Evolutionary conservation across 1,139 yeast species (phyloP).

Genomic region (Geotrichum restrictum): DNA sequence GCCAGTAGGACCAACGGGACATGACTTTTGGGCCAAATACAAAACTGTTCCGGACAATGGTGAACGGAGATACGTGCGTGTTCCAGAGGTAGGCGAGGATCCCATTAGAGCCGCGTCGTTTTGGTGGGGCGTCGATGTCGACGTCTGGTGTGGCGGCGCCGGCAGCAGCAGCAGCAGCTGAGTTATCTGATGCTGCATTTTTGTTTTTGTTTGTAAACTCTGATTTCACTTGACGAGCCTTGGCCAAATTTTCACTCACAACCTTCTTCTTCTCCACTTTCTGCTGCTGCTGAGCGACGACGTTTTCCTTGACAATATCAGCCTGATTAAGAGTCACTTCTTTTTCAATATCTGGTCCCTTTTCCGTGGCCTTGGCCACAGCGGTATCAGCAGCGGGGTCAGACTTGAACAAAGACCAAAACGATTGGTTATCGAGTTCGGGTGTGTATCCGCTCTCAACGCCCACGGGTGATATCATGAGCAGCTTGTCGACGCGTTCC

Average conservation of each 20-base stretch:
- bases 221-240: neutral
- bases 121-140: neutral
- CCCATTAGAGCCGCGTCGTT: neutral
- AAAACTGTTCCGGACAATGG: slow-evolving; percentile 27
- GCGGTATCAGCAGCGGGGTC: neutral
- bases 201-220: too few species aligned
- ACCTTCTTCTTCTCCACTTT: neutral
- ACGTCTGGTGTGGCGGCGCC: neutral
- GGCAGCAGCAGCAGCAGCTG: too few species aligned
- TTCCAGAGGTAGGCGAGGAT: slow-evolving; percentile 31
- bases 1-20: slow-evolving; percentile 31
- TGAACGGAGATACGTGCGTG: slow-evolving; percentile 31
- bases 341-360: slow-evolving; percentile 5
- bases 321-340: neutral
- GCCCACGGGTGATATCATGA: slow-evolving; percentile 81
- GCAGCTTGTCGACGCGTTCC: slow-evolving; percentile 51
- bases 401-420: slow-evolving; percentile 24
- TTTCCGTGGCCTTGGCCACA: too few species aligned
- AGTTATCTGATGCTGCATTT: too few species aligned
- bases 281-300: too few species aligned
- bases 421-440: slow-evolving; percentile 26
- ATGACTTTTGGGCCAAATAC: slow-evolving; percentile 33
- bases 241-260: neutral
- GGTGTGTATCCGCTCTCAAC: slow-evolving; percentile 41
- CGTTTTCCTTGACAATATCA: too few species aligned